Evolutionary conservation across 352 stramenopile species (phyloP), one percentile per base, ranked within the genome.

Genomic region (Phytophthora pisi): DNA sequence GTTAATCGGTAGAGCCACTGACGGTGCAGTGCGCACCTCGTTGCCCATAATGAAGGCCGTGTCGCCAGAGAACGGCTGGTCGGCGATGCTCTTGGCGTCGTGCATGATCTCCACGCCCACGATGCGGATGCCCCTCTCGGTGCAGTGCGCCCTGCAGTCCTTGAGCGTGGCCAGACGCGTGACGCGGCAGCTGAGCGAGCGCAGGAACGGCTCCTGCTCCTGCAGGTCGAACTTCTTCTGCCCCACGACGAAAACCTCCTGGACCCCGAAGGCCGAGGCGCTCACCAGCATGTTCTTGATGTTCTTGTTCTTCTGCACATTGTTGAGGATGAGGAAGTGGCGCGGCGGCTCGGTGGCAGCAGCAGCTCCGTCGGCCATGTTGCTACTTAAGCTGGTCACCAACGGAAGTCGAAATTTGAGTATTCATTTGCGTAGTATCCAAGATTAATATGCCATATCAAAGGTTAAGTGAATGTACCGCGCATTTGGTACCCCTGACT

Each of bases 1-100:
- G 20, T 20, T 20, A 20, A 20, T 20, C 20, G 1, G n/a, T 42
- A 55, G 30, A 16, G 18, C 16, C 31, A 31, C 3, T 31, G 28
- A 31, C 28, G 7, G 28, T 6, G 28, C 5, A 31, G 5, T 0
- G 45, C 50, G 16, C 36, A 91, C 89, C 79, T 99, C 96, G 69
- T 99, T 99, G 45, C 96, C 96, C 85, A 98, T 96, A 53, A 99
- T 97, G 57, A 99, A 96, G 1, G 94, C 96, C 23, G 91, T 96
- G 46, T 93, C 82, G 36, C 82, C 84, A 31, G 84, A 81, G 53
- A 96, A 92, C 26, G 93, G 83, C 34, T 57, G 66, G 38, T 96
- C 84, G 5, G 86, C 54, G 11, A 97, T 77, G 60, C 82, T 85
- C 57, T 90, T 78, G 7, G 95, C 92, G 31, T 82, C 65, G 18